Percentiles rank a stretch among this genome's conserved stretches.
Conservation (phyloP, 1,139 yeast genomes). For the Barnettozyma hawaiiensis region DNA sequence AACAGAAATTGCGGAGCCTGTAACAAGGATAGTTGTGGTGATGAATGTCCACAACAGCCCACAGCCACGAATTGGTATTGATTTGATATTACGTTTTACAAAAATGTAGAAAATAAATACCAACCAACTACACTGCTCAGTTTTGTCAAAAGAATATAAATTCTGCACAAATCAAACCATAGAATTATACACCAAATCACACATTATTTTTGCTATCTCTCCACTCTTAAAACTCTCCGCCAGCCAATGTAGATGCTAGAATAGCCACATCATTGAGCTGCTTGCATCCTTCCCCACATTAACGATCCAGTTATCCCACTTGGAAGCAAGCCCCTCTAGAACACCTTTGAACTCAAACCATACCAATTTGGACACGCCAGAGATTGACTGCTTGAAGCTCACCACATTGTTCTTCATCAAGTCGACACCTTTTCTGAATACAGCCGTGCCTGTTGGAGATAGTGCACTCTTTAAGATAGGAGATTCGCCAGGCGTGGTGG, state of each 20-base stretch:
- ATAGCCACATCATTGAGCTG: conserved; percentile 7
- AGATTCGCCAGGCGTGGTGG: conserved; percentile 1
- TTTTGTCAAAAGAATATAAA: no score
- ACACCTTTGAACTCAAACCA: conserved; percentile 9
- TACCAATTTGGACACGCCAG: conserved; percentile 8
- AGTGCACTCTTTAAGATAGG: background rate
- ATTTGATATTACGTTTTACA: no score
- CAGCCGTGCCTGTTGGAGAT: background rate
- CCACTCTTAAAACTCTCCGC: no score
- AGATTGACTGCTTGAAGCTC: conserved; percentile 9
- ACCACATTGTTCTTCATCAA: conserved; percentile 4
- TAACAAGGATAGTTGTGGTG: background rate
- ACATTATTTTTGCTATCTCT: no score
- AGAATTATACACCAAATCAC: no score
- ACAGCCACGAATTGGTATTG: background rate
- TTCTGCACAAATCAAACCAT: background rate
- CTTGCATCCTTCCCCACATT: conserved; percentile 6
- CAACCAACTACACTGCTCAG: no score
- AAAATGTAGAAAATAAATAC: no score
- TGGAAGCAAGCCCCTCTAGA: background rate
- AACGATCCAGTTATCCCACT: conserved; percentile 11
- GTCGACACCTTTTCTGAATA: conserved; percentile 4
- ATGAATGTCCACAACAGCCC: background rate
- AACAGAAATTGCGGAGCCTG: background rate
- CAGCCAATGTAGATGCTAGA: conserved; percentile 1